phyloP scores from a whole-genome alignment of 2,329 filamentous ascomycete species.

The Xylariaceae sp. region DNA sequence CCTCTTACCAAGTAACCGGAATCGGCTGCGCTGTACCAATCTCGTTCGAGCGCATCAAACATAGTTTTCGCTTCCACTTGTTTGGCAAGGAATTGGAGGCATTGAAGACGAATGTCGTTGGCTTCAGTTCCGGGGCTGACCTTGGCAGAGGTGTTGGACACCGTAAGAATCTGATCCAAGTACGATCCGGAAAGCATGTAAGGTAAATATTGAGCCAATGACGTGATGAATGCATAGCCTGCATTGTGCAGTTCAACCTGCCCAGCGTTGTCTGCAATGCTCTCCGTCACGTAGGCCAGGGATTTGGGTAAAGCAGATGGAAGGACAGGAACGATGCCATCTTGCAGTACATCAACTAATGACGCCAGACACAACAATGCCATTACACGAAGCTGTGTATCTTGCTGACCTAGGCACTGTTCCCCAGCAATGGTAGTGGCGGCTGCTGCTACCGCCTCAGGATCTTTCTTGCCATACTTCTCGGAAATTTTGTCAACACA shows the following conservation, averaged over 20 bases:
- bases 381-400: constrained; percentile 71
- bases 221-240: constrained; percentile 72
- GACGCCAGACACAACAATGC: constrained; percentile 87
- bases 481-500: constrained; percentile 92
- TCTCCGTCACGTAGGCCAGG: constrained; percentile 65
- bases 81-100: constrained; percentile 70
- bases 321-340: constrained; percentile 79
- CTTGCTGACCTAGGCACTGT: constrained; percentile 69
- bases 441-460: constrained; percentile 68
- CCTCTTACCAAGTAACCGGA: constrained; percentile 57
- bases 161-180: constrained; percentile 65
- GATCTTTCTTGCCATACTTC: constrained; percentile 91
- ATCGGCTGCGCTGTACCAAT: constrained; percentile 62
- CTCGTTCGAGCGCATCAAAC: constrained; percentile 67
- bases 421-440: constrained; percentile 73
- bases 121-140: constrained; percentile 57
- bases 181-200: constrained; percentile 81
- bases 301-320: constrained; percentile 70
- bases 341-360: constrained; percentile 80
- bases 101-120: constrained; percentile 61
- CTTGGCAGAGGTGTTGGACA: constrained; percentile 69
- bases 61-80: constrained; percentile 74
- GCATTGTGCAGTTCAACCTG: constrained; percentile 73
- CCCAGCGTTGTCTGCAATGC: constrained; percentile 47
- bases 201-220: constrained; percentile 76